Percentiles rank a stretch among this genome's conserved stretches.
phyloP scores from a whole-genome alignment of 495 filamentous ascomycete species.

The Xylaria palmicola region DNA sequence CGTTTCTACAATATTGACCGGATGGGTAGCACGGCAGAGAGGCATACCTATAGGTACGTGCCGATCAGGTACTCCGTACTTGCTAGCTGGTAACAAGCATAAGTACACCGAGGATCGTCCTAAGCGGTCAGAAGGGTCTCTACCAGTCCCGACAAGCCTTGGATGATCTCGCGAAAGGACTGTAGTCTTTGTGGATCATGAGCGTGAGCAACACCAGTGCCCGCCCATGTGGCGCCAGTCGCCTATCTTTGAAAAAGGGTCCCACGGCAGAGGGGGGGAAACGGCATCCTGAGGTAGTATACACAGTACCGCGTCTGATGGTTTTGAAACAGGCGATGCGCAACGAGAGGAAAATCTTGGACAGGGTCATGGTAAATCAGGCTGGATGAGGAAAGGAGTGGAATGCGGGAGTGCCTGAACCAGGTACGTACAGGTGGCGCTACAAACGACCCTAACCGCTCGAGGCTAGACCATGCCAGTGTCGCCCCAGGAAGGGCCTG shows the following conservation, averaged over 20 bases:
- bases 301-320: background rate
- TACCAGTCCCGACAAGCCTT: too few relatives aligned
- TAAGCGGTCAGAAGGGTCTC: too few relatives aligned
- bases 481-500: background rate
- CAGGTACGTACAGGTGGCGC: too few relatives aligned
- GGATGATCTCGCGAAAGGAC: too few relatives aligned
- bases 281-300: background rate
- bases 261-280: background rate
- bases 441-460: slow-evolving; percentile 2
- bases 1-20: background rate
- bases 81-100: too few relatives aligned
- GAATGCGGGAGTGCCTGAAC: slow-evolving; percentile 9
- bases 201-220: background rate
- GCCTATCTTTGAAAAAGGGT: background rate
- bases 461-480: background rate
- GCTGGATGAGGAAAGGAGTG: slow-evolving; percentile 1
- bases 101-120: too few relatives aligned
- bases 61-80: too few relatives aligned
- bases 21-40: background rate
- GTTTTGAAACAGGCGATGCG: slow-evolving; percentile 4
- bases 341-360: slow-evolving; percentile 1
- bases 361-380: background rate
- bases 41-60: background rate
- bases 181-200: background rate
- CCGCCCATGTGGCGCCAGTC: background rate